Evolutionary conservation across 169 alveolate species (phyloP).

Genomic region (Plasmodium knowlesi): DNA sequence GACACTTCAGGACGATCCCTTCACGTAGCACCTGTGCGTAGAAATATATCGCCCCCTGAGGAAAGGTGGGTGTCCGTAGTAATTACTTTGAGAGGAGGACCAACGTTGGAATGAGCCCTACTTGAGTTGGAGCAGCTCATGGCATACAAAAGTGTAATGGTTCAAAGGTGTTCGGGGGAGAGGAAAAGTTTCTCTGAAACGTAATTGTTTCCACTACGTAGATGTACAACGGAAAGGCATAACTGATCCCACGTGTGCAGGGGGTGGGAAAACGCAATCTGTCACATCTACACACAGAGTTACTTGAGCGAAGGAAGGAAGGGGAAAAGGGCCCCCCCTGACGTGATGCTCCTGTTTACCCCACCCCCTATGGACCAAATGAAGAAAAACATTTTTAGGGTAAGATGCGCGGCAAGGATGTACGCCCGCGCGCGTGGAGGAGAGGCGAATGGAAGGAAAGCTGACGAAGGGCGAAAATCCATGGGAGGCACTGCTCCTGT

Average conservation of each 20-base stretch:
- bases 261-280: background rate
- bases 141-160: background rate
- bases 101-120: background rate
- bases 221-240: background rate
- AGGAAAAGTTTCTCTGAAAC: background rate
- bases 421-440: background rate
- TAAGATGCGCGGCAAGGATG: background rate
- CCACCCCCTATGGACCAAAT: background rate
- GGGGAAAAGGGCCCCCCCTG: background rate
- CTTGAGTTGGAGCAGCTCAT: background rate
- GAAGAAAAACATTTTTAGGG: background rate
- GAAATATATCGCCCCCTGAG: too few relatives aligned
- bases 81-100: background rate
- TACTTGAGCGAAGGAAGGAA: background rate
- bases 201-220: background rate
- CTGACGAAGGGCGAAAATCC: background rate
- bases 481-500: background rate
- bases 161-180: background rate
- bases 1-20: background rate
- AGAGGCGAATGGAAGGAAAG: background rate
- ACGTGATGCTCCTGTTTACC: background rate
- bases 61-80: background rate
- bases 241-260: background rate
- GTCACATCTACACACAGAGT: background rate
- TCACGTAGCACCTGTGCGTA: background rate